Percentiles rank a stretch among this genome's conserved stretches.
Conservation (phyloP, 2,329 filamentous ascomycete genomes). For the Lithohypha guttulata region DNA sequence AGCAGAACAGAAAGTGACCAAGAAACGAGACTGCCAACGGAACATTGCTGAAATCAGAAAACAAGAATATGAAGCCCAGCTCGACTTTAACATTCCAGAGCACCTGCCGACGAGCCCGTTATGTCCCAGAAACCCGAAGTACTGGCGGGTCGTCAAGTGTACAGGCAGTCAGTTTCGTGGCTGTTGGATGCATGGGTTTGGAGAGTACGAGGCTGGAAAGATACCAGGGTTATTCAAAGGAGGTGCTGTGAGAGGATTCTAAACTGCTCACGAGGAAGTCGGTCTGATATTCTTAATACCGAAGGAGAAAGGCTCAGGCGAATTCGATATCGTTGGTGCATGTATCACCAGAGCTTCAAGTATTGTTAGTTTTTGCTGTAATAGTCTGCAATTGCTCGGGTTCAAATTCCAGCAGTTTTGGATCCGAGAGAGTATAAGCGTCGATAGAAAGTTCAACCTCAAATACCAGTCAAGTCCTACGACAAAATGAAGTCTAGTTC, state of each 20-base stretch:
- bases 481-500: no score
- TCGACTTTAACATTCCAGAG: constrained; percentile 20
- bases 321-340: no score
- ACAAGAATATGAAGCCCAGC: constrained; percentile 3
- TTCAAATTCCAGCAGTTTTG: no score
- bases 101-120: constrained; percentile 22
- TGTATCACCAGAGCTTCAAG: no score
- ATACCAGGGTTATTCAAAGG: background rate
- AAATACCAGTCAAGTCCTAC: no score
- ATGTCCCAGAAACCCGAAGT: constrained; percentile 20
- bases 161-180: constrained; percentile 19
- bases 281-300: no score
- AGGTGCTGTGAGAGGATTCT: background rate
- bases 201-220: constrained; percentile 13
- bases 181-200: constrained; percentile 22
- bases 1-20: background rate
- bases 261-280: no score
- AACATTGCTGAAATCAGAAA: background rate
- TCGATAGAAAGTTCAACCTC: no score
- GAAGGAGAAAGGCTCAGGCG: no score
- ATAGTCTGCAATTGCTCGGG: no score
- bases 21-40: background rate
- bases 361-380: no score
- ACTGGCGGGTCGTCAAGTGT: constrained; percentile 20
- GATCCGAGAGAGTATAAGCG: no score